Percentiles rank a stretch among this genome's conserved stretches.
These are phyloP conservation scores for Diutina rugosa DNA, from an alignment of 1,139 yeast genomes.

Conservation along the genomic window DNA sequence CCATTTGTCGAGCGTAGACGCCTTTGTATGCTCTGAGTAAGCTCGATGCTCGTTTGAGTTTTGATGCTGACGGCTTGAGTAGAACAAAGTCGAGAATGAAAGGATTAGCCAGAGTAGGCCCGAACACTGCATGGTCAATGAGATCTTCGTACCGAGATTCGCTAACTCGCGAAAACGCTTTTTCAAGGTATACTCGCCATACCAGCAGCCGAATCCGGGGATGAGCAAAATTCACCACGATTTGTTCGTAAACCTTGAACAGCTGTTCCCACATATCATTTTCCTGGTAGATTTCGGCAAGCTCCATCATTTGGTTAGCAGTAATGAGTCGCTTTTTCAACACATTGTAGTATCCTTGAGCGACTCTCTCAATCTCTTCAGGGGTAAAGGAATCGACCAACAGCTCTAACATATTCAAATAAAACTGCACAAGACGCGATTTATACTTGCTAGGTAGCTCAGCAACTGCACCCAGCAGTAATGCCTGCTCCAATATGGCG, in stretches of 20 bases:
- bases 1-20: neutral
- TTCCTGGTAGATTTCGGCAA: slow-evolving; percentile 49
- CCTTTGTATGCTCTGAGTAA: neutral
- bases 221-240: slow-evolving; percentile 44
- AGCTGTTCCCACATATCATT: slow-evolving; percentile 29
- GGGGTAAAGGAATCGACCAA: slow-evolving; percentile 21
- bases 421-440: slow-evolving; percentile 30
- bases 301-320: slow-evolving; percentile 52
- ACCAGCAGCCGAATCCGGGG: slow-evolving; percentile 51
- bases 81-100: neutral
- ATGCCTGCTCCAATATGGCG: slow-evolving; percentile 8
- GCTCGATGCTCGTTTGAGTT: neutral
- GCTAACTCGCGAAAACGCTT: slow-evolving; percentile 7
- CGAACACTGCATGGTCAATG: neutral
- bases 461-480: slow-evolving; percentile 1
- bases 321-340: slow-evolving; percentile 58
- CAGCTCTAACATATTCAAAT: slow-evolving; percentile 63
- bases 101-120: neutral
- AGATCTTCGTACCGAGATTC: neutral
- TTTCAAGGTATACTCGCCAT: slow-evolving; percentile 58
- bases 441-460: neutral
- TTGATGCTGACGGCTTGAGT: neutral
- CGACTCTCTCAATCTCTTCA: slow-evolving; percentile 6
- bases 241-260: slow-evolving; percentile 52
- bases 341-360: slow-evolving; percentile 41